Evolutionary conservation across 164 flowering plant species (phyloP), one percentile per base, ranked within the genome.

Genomic region (Tetracentron sinense): DNA sequence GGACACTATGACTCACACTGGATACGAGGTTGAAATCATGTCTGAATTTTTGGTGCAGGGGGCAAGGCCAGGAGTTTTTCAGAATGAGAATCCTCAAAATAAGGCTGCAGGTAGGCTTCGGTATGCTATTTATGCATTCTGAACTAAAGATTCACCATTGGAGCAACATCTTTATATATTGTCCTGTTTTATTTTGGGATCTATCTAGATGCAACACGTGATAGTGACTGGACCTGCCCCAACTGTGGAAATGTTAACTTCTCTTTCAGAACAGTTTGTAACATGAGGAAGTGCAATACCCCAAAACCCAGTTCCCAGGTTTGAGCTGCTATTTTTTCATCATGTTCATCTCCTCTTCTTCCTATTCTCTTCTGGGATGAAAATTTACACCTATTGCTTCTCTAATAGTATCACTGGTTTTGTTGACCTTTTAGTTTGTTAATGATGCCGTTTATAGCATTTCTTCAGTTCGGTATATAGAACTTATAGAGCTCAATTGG

Each of bases 301-400:
- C 92, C 94, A 33, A 95, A 88, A 86, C 99, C 97, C 50, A 97
- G 89, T 67, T 72, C 92, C n/a, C 96, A 95, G 97, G 97, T 91
- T 63, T 68, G 77, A 54, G 31, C 61, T 56, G 35, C 50, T 54
- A 12, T 53, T 2, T 23, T 22, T 19, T 26, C 25, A n/a, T n/a
- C n/a, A n/a, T n/a, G n/a, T n/a, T n/a, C n/a, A 44, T n/a, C 15
- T 26, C 66, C 38, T 29, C 29, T 23, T 49, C 2, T 49, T n/a
- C 29, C 49, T 0, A 21, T 21, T 42, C 1, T 15, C 52, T 21
- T 54, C 28, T 22, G 33, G 6, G 27, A n/a, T 20, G 11, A 26
- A 33, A 42, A 17, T 42, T 2, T 14, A 42, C 47, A 42, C 3
- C 10, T 42, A 42, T 42, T 17, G n/a, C n/a, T n/a, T n/a, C n/a